Base-by-base conservation (phyloP, 768 basidiomycete species). In the Lepiota brunneoincarnata region DNA sequence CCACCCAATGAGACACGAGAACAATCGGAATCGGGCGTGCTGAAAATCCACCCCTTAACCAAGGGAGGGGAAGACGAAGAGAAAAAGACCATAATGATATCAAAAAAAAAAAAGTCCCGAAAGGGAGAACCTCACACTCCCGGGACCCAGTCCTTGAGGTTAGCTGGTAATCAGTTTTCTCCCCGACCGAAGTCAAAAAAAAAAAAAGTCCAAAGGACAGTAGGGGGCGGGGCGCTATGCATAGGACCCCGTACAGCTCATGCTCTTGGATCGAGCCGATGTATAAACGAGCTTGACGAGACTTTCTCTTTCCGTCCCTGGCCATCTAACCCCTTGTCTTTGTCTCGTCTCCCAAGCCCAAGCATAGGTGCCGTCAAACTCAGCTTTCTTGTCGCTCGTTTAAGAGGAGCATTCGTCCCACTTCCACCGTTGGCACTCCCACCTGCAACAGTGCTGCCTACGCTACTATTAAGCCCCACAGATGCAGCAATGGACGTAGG, bases 291-390 rank as follows among this genome's bases (percentile, higher is more conserved):
- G 49, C 48, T 64, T 14, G 61, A 61, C 28, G 62, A 58, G 15
- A 42, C 46, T 12, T 56, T 63, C 41, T 63, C 60, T 45, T 57
- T 64, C 57, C 61, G 40, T 44, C 54, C 49, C 31, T 72, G 73
- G 56, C 67, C 71, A 20, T 75, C 74, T 59, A 71, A 75, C 20
- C 75, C 71, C 63, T 75, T 76, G 31, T 84, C 80, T 64, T 78
- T 82, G 50, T 85, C 81, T 60, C 71, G 76, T 68, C 69, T 79
- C 66, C 75, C 77, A 71, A 75, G 79, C 63, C 75, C 76, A 58
- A 89, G 79, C 45, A 82, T 81, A 45, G 84, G 81, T 46, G 79
- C 75, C 20, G 78, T 78, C 53, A 90, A 65, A 65, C 89, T 91
- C 68, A 91, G 67, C 71, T 91, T 90, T 51, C 87, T 74, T 62